Conservation (phyloP, 106 monocot species). For the Allium cepa region DNA sequence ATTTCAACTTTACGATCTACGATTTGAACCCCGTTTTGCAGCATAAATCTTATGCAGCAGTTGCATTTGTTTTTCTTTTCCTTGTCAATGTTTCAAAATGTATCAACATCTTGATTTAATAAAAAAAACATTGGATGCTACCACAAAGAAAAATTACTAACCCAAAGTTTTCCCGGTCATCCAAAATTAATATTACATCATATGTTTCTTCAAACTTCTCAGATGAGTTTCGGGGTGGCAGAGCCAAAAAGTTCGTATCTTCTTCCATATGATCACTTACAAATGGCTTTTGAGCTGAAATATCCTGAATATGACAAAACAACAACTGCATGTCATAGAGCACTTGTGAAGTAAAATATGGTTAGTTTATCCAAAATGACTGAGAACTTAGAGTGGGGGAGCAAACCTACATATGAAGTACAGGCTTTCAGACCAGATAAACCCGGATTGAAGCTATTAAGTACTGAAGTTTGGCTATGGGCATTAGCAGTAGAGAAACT, state of each 20-base stretch:
- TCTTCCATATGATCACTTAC: constrained; percentile 13
- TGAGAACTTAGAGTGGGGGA: background rate
- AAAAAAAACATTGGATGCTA: background rate
- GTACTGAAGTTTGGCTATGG: constrained; percentile 4
- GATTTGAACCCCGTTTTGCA: no score
- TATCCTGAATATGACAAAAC: constrained; percentile 17
- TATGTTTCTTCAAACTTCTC: constrained; percentile 73
- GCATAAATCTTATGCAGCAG: no score
- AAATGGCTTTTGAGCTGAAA: constrained; percentile 10
- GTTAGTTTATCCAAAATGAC: no score
- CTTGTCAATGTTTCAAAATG: no score
- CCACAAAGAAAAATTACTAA: constrained; percentile 22
- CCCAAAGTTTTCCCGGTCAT: constrained; percentile 96
- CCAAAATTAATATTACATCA: constrained; percentile 88
- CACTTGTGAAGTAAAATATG: background rate
- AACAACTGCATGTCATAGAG: background rate
- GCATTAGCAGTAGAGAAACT: background rate
- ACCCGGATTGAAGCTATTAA: constrained; percentile 9
- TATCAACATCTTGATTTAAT: no score
- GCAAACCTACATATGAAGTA: constrained; percentile 37
- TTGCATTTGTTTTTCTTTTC: no score
- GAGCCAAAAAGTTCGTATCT: constrained; percentile 26
- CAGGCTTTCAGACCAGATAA: constrained; percentile 35
- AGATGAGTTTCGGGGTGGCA: constrained; percentile 54
- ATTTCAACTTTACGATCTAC: no score